These are phyloP conservation scores for Pittosporum tobira DNA, from an alignment of 129 eudicot genomes.

Conservation along the genomic window DNA sequence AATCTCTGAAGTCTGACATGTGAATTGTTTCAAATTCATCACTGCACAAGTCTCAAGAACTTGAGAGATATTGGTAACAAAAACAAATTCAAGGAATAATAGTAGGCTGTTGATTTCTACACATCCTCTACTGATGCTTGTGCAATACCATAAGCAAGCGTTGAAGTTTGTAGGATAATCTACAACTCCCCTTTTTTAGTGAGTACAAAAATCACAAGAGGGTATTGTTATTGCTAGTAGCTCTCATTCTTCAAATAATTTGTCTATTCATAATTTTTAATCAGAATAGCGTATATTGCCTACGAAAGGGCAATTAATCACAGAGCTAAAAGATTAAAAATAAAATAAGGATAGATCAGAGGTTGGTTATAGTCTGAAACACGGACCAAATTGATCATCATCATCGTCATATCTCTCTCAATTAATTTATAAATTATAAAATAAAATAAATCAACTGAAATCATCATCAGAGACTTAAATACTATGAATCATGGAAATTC, in stretches of 20 bases:
- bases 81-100: background rate
- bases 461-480: slow-evolving; percentile 70
- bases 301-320: slow-evolving; percentile 47
- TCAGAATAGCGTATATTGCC: slow-evolving; percentile 82
- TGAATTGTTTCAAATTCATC: slow-evolving; percentile 44
- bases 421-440: background rate
- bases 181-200: too few species aligned
- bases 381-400: slow-evolving; percentile 75
- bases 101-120: too few species aligned
- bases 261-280: slow-evolving; percentile 24
- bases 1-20: slow-evolving; percentile 75
- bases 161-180: too few species aligned
- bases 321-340: slow-evolving; percentile 22
- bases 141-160: too few species aligned
- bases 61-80: background rate
- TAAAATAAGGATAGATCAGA: slow-evolving; percentile 32
- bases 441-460: slow-evolving; percentile 11
- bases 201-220: too few species aligned
- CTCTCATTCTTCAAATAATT: slow-evolving; percentile 27
- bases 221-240: slow-evolving; percentile 9
- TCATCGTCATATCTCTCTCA: slow-evolving; percentile 59
- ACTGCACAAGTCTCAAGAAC: slow-evolving; percentile 9
- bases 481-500: slow-evolving; percentile 44
- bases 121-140: too few species aligned
- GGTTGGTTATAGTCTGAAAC: slow-evolving; percentile 74